These are phyloP conservation scores for Aspergillus campestris DNA, from an alignment of 495 filamentous ascomycete species.

Conservation along the genomic window DNA sequence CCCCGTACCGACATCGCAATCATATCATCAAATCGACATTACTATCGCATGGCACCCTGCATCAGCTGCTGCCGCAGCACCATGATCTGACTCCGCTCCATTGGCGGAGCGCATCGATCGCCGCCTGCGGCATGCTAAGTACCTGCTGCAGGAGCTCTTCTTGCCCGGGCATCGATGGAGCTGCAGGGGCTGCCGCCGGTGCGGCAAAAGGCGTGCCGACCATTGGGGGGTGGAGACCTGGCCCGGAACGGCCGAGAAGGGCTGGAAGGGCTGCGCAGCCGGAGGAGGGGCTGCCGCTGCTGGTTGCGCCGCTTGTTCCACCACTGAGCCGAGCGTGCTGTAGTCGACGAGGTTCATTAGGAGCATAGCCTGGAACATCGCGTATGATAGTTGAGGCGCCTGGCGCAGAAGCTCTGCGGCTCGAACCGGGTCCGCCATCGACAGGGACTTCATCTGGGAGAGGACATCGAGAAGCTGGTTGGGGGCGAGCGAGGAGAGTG, in stretches of 20 bases:
- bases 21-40: not conserved
- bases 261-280: conserved; percentile 26
- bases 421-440: conserved; percentile 68
- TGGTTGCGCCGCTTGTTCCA: conserved; percentile 45
- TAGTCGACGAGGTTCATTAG: conserved; percentile 87
- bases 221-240: conserved; percentile 51
- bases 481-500: conserved; percentile 74
- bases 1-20: not conserved
- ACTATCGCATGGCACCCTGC: conserved; percentile 36
- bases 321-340: conserved; percentile 44
- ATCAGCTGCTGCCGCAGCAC: conserved; percentile 51
- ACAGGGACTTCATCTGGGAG: conserved; percentile 86
- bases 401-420: conserved; percentile 81
- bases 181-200: conserved; percentile 31
- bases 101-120: conserved; percentile 66
- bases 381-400: conserved; percentile 90
- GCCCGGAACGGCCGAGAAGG: conserved; percentile 26
- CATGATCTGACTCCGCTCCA: conserved; percentile 69
- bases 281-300: conserved; percentile 23
- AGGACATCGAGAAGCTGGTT: conserved; percentile 91
- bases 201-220: conserved; percentile 48
- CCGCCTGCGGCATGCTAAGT: conserved; percentile 61
- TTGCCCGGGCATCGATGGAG: conserved; percentile 41
- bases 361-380: conserved; percentile 90
- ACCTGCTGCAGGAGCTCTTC: conserved; percentile 68